Conservation (phyloP, 2,329 filamentous ascomycete species). For the Clonostachys byssicola region DNA sequence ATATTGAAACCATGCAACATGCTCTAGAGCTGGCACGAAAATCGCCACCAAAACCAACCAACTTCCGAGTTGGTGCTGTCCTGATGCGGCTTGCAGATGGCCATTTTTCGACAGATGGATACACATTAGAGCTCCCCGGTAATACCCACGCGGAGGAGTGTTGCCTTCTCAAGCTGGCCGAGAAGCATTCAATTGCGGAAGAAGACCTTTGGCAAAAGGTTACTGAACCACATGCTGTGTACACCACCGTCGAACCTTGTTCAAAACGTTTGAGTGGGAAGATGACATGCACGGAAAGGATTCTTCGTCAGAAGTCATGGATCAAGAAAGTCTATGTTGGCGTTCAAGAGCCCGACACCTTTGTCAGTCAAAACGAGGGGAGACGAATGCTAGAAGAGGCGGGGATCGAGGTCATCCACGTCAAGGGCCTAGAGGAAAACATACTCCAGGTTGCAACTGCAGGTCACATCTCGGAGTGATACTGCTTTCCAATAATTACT, state of each 20-base stretch:
- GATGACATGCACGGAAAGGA: constrained; percentile 72
- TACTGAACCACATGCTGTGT: constrained; percentile 47
- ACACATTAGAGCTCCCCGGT: constrained; percentile 83
- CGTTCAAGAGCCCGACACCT: constrained; percentile 84
- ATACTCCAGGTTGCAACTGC: constrained; percentile 81
- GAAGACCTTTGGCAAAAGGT: constrained; percentile 43
- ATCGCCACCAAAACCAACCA: constrained; percentile 82
- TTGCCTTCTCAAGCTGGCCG: constrained; percentile 72
- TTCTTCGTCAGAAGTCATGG: constrained; percentile 56
- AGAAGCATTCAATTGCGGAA: constrained; percentile 42
- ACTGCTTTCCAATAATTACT: constrained; percentile 25
- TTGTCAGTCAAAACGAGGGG: constrained; percentile 79
- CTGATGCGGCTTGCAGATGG: constrained; percentile 58
- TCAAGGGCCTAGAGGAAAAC: constrained; percentile 72
- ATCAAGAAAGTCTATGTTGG: constrained; percentile 83
- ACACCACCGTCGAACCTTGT: constrained; percentile 92
- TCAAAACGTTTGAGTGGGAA: constrained; percentile 71
- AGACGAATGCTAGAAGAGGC: constrained; percentile 64
- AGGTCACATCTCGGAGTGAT: constrained; percentile 52
- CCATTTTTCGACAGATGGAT: constrained; percentile 71
- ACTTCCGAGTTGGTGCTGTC: constrained; percentile 94
- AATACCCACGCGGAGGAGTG: constrained; percentile 98
- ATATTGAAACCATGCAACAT: constrained; percentile 55
- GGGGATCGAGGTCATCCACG: constrained; percentile 69
- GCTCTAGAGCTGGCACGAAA: constrained; percentile 73